Evolutionary conservation across 257 asterid species (phyloP), one percentile per base, ranked within the genome.

Genomic region (Sherardia arvensis): DNA sequence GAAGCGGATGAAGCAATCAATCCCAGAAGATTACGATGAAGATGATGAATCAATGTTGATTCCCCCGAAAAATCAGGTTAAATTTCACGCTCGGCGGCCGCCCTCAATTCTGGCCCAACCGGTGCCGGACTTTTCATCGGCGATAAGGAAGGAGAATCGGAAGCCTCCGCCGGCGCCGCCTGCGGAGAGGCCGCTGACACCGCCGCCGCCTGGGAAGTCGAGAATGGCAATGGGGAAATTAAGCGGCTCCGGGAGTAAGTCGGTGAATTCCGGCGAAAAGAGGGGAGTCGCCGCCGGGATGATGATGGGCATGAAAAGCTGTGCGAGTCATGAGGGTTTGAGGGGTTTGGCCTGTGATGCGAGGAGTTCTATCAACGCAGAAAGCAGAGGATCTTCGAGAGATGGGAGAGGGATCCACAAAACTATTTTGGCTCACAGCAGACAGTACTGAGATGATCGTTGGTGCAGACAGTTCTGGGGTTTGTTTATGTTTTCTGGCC

Each of bases 51-150:
- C 53, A 0, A 14, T 73, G 29, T n/a, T 82, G 63, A 87, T 88
- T 34, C 96, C 99, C 0, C 88, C 85, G 0, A 85, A 62, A 71
- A 87, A 87, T 76, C 95, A 83, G 71, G 94, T 80, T 28, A 86
- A 86, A 57, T 86, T 86, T 67, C 76, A 66, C 47, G 71, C 83
- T 12, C 79, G 95, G 0, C 95, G 92, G 0, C 95, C 81, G 6
- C 34, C 82, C 18, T 82, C 93, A 11, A 74, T 74, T 61, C 47
- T 90, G 77, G 61, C 95, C 2, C 97, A 90, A 25, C 87, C 99
- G 1, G 96, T 89, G 60, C 97, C 97, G 26, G 96, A 92, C 65
- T 89, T 92, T 77, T 81, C 96, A 8, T 78, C 91, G 1, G 87
- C 80, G 1, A 48, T 87, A 75, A 67, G 97, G 74, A 92, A 92